Conservation (phyloP, 169 alveolate genomes). For the Neospora caninum region DNA sequence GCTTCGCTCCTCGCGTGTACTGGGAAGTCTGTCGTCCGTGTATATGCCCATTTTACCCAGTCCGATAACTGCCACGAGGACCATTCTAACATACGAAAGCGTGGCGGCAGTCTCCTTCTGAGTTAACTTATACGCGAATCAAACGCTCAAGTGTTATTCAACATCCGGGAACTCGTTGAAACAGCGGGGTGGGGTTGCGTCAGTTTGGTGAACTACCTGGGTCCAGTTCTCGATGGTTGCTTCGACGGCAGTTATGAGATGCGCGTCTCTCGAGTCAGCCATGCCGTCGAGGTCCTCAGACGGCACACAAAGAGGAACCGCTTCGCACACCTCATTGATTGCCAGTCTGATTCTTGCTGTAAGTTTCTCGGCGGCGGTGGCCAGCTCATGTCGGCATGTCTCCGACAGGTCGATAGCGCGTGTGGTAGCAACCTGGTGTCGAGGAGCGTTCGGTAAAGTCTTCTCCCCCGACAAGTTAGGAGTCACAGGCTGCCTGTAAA, state of each 20-base stretch:
- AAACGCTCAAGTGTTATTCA: too few relatives aligned
- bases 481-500: too few relatives aligned
- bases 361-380: not conserved
- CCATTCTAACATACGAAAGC: too few relatives aligned
- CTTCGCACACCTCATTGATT: not conserved
- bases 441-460: too few relatives aligned
- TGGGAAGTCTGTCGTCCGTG: too few relatives aligned
- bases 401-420: not conserved
- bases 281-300: constrained; percentile 15
- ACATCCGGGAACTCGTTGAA: constrained; percentile 42
- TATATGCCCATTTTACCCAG: too few relatives aligned
- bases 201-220: constrained; percentile 14
- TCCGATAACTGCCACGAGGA: too few relatives aligned
- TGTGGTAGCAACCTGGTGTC: not conserved
- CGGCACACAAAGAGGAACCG: not conserved
- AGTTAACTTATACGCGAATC: too few relatives aligned
- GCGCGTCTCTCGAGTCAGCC: constrained; percentile 7
- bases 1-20: too few relatives aligned
- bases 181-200: not conserved
- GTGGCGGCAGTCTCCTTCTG: too few relatives aligned
- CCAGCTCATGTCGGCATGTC: not conserved
- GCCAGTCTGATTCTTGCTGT: not conserved
- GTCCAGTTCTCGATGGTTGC: constrained; percentile 7
- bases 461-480: too few relatives aligned
- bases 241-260: not conserved